phyloP scores from a whole-genome alignment of 345 rosid species.

The Orychophragmus violaceus region DNA sequence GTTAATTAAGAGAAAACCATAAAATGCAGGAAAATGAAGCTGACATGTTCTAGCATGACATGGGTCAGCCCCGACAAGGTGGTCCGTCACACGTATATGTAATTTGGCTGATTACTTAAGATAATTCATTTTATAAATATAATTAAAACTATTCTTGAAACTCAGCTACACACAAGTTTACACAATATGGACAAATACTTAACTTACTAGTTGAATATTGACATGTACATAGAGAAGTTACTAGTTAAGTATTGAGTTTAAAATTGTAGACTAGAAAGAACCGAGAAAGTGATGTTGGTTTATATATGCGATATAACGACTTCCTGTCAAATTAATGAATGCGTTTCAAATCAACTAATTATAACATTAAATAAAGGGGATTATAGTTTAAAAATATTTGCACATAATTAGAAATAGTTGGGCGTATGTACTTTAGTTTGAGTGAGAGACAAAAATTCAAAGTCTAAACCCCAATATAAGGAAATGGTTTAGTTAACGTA shows the following conservation, averaged over 20 bases:
- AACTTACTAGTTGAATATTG: too few relatives aligned
- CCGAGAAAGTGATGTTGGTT: slow-evolving; percentile 4
- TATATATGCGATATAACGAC: neutral
- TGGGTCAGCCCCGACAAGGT: slow-evolving; percentile 11
- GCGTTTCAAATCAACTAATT: neutral
- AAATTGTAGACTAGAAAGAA: slow-evolving; percentile 1
- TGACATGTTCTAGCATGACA: slow-evolving; percentile 7
- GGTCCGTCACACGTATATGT: slow-evolving; percentile 4
- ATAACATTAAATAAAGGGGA: neutral
- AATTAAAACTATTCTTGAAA: too few relatives aligned
- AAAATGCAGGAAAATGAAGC: slow-evolving; percentile 3
- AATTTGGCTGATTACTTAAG: slow-evolving; percentile 7
- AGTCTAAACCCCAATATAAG: slow-evolving; percentile 19
- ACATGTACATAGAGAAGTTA: too few relatives aligned
- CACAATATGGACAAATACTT: too few relatives aligned
- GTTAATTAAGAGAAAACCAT: neutral
- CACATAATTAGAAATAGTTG: neutral
- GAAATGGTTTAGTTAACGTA: slow-evolving; percentile 4
- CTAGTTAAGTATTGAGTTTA: neutral
- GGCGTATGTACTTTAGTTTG: slow-evolving; percentile 5
- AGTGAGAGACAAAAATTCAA: slow-evolving; percentile 7
- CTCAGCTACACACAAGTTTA: slow-evolving; percentile 1
- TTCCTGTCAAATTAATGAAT: neutral
- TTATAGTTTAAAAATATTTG: neutral
- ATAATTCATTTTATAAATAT: neutral